These are phyloP conservation scores for Ceratonia siliqua DNA, from an alignment of 306 rosid species.

Conservation along the genomic window DNA sequence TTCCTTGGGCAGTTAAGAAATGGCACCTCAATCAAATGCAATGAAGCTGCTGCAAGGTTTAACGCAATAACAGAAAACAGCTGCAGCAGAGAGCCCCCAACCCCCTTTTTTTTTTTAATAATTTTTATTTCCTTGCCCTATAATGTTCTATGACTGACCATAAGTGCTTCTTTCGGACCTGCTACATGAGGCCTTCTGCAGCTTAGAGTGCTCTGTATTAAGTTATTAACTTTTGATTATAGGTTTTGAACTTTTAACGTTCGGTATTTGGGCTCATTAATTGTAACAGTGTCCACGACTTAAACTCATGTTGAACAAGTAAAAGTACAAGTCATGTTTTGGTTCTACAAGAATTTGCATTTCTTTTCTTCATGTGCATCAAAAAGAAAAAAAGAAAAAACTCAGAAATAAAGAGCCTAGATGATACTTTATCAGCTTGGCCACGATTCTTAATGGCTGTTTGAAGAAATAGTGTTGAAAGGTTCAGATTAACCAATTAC, in stretches of 20 bases:
- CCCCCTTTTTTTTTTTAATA: no score
- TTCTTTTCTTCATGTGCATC: background rate
- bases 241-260: background rate
- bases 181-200: background rate
- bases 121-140: no score
- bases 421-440: background rate
- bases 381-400: no score
- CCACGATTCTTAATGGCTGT: background rate
- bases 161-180: background rate
- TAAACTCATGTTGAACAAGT: background rate
- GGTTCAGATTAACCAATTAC: background rate
- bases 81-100: no score
- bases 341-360: background rate
- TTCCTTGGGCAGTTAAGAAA: background rate
- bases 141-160: background rate
- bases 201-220: background rate
- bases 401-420: background rate
- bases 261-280: background rate
- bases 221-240: background rate
- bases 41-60: background rate
- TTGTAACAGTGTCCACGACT: no score
- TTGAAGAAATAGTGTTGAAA: background rate
- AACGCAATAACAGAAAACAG: background rate
- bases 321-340: background rate
- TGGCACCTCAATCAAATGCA: background rate